Conservation (phyloP, 2,329 filamentous ascomycete species). For the Aspergillus sp. region DNA sequence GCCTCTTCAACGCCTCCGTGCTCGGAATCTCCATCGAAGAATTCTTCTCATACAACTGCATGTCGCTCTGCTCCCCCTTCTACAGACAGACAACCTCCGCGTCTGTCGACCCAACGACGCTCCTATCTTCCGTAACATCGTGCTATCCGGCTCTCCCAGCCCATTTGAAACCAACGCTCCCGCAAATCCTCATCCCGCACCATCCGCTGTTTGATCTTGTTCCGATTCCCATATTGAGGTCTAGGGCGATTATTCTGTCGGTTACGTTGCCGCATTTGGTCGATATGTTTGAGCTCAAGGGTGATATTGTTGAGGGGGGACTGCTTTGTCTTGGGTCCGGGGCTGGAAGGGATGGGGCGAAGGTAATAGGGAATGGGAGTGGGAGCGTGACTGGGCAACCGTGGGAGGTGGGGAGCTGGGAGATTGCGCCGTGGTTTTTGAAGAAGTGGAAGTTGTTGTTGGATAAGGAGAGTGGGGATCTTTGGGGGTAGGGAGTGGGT, state of each 20-base stretch:
- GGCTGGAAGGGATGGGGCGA: background rate
- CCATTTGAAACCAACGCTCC: constrained; percentile 42
- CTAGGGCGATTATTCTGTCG: constrained; percentile 38
- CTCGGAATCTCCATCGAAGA: constrained; percentile 16
- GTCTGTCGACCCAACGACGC: constrained; percentile 23
- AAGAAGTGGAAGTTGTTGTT: constrained; percentile 32
- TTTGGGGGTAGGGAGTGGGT: background rate
- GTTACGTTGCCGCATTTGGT: constrained; percentile 36
- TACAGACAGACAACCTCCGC: constrained; percentile 26
- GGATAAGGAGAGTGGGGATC: background rate
- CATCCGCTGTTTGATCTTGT: constrained; percentile 44
- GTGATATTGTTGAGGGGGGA: constrained; percentile 40
- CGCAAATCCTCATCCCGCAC: constrained; percentile 45
- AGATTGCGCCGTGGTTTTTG: constrained; percentile 36
- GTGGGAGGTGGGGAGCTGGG: constrained; percentile 41
- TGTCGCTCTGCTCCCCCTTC: constrained; percentile 39
- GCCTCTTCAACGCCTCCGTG: constrained; percentile 16
- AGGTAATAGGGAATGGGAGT: background rate
- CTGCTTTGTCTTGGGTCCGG: constrained; percentile 26
- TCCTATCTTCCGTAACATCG: constrained; percentile 25
- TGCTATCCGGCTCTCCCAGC: constrained; percentile 31
- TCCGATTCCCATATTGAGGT: constrained; percentile 40
- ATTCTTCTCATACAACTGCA: constrained; percentile 15
- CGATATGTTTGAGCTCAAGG: constrained; percentile 42
- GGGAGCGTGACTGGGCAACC: constrained; percentile 28